Conservation (phyloP, 2,329 filamentous ascomycete genomes). For the Ampelomyces quisqualis region DNA sequence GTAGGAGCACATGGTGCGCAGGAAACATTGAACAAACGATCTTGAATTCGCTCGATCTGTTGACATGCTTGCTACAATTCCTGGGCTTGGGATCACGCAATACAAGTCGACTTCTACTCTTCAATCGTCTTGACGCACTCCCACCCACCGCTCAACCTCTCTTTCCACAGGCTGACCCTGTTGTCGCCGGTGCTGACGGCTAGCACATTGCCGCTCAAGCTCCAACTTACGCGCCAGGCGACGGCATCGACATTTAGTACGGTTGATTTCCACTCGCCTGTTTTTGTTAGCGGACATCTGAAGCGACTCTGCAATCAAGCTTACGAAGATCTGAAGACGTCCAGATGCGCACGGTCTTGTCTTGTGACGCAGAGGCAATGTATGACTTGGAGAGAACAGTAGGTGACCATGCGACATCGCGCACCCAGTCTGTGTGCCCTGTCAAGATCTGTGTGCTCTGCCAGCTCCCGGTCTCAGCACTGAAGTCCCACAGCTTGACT, state of each 20-base stretch:
- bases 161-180: conserved; percentile 97
- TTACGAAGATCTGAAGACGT: conserved; percentile 55
- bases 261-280: conserved; percentile 78
- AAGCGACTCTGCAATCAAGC: conserved; percentile 12
- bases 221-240: conserved; percentile 97
- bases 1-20: too few relatives aligned
- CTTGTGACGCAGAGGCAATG: conserved; percentile 92
- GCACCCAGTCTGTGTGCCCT: conserved; percentile 94
- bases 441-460: conserved; percentile 57
- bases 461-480: conserved; percentile 56
- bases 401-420: conserved; percentile 95
- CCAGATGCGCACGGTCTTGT: conserved; percentile 98
- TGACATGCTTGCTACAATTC: too few relatives aligned
- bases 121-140: conserved; percentile 96
- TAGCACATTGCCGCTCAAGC: conserved; percentile 91
- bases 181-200: conserved; percentile 94
- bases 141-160: conserved; percentile 95
- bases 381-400: conserved; percentile 94
- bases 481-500: conserved; percentile 88
- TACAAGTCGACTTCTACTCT: conserved; percentile 65
- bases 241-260: conserved; percentile 83
- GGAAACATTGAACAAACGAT: too few relatives aligned
- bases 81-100: too few relatives aligned
- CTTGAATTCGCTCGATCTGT: too few relatives aligned
- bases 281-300: conserved; percentile 47